Evolutionary conservation across 495 filamentous ascomycete genomes (phyloP), one percentile per base, ranked within the genome.

Genomic region (Oidiodendron maius): DNA sequence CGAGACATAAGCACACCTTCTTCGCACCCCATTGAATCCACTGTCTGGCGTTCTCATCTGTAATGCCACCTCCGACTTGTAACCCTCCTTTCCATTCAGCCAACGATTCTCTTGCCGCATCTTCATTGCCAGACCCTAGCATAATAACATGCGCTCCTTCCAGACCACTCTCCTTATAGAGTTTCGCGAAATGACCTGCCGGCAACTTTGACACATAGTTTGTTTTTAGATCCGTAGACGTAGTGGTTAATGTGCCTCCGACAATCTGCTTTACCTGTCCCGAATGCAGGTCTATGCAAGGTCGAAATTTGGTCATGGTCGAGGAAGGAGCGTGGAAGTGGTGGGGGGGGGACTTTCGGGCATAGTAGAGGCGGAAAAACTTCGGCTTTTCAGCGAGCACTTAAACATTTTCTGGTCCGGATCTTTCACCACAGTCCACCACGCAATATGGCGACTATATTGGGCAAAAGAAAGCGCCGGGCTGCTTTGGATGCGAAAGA

Each of bases 251-350:
- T 1, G 93, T 96, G 36, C 91, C 91, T 44, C 93, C 93, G 30
- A 98, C 91, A 57, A 98, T 98, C 67, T 98, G 93, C 71, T 98
- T 98, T 23, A 98, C 93, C 63, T 87, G 79, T 5, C 94, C 94
- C 8, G 90, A 82, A 69, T 98, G 93, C 22, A 98, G 77, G 68
- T 98, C 93, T 65, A 98, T 97, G 63, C 93, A 98, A 13, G 93
- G 94, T 12, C 93, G 76, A 64, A 97, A 98, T 60, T 81, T 78
- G 3, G 94, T 96, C 93, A 98, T 98, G 48, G 5, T 46, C 42
- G 37, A n/a, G 13, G 11, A 43, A 13, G 39, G 13, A n/a, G n/a
- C n/a, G n/a, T n/a, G n/a, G n/a, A n/a, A n/a, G 35, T 26, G 44
- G 45, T 12, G 36, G 34, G 40, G 49, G 43, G 52, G 17, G 24